Percentiles rank a stretch among this genome's conserved stretches.
phyloP scores from a whole-genome alignment of 2,329 filamentous ascomycete genomes.

The Colletotrichum australisinense region DNA sequence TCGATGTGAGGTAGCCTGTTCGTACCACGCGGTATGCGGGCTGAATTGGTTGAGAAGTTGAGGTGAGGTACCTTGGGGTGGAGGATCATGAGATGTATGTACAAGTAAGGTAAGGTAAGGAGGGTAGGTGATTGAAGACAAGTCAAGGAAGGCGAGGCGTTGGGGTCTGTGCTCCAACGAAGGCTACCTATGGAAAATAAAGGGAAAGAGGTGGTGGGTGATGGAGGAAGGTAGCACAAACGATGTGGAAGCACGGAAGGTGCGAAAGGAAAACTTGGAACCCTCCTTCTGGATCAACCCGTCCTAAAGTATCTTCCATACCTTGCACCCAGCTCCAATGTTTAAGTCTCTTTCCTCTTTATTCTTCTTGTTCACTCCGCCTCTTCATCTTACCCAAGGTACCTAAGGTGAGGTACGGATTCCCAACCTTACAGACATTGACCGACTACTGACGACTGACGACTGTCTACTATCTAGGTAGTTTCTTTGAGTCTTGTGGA shows the following conservation, averaged over 20 bases:
- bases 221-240: constrained; percentile 2
- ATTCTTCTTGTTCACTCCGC: background rate
- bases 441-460: background rate
- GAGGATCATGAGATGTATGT: too few relatives aligned
- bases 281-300: constrained; percentile 14
- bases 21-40: background rate
- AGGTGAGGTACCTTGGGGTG: background rate
- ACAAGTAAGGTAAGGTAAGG: too few relatives aligned
- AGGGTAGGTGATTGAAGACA: background rate
- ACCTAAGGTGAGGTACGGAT: too few relatives aligned
- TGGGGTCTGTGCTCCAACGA: background rate
- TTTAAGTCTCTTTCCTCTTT: constrained; percentile 1
- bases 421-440: too few relatives aligned
- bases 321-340: too few relatives aligned
- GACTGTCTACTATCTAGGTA: background rate
- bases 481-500: background rate
- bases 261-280: constrained; percentile 20
- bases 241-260: constrained; percentile 27
- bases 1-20: background rate
- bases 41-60: background rate
- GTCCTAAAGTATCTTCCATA: background rate
- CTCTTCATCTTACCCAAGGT: too few relatives aligned
- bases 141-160: background rate
- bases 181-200: background rate
- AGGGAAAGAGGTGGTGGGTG: background rate